phyloP scores from a whole-genome alignment of 2,329 filamentous ascomycete genomes.

The Trichothecium roseum region DNA sequence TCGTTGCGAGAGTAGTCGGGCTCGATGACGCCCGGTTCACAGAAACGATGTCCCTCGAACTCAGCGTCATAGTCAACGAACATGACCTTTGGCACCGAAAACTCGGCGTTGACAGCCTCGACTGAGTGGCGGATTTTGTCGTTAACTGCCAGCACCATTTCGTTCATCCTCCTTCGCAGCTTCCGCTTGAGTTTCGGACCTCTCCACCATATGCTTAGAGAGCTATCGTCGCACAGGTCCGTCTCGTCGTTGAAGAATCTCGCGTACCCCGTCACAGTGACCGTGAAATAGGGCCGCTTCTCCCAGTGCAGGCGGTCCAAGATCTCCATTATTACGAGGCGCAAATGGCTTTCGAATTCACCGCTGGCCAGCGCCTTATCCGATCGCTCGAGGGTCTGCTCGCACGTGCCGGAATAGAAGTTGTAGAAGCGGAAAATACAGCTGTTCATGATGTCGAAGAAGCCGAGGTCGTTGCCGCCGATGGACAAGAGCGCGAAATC shows the following conservation, averaged over 20 bases:
- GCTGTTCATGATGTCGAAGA: constrained; percentile 38
- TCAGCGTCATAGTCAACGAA: constrained; percentile 34
- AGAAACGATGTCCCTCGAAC: constrained; percentile 36
- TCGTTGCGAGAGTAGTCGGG: constrained; percentile 31
- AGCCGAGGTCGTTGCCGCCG: constrained; percentile 38
- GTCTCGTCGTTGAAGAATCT: constrained; percentile 36
- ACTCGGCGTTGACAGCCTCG: constrained; percentile 24
- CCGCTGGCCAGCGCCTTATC: constrained; percentile 20
- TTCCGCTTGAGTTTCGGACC: constrained; percentile 28
- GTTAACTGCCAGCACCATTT: constrained; percentile 31
- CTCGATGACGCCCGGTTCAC: constrained; percentile 26
- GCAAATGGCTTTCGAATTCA: constrained; percentile 27
- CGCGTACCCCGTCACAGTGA: constrained; percentile 37
- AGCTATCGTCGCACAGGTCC: constrained; percentile 29
- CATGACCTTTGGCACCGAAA: constrained; percentile 23
- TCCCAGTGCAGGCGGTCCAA: constrained; percentile 33
- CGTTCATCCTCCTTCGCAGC: constrained; percentile 29
- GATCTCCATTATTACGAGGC: constrained; percentile 29
- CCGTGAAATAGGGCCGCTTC: constrained; percentile 27
- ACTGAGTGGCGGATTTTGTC: constrained; percentile 25
- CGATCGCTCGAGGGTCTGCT: constrained; percentile 24
- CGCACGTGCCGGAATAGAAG: constrained; percentile 35
- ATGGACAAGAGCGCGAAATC: constrained; percentile 36
- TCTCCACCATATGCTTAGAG: constrained; percentile 34
- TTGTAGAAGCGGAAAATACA: constrained; percentile 40